Percentiles rank a stretch among this genome's conserved stretches.
Evolutionary conservation across 495 filamentous ascomycete genomes (phyloP).

Genomic region (Astrothelium subdiscretum): DNA sequence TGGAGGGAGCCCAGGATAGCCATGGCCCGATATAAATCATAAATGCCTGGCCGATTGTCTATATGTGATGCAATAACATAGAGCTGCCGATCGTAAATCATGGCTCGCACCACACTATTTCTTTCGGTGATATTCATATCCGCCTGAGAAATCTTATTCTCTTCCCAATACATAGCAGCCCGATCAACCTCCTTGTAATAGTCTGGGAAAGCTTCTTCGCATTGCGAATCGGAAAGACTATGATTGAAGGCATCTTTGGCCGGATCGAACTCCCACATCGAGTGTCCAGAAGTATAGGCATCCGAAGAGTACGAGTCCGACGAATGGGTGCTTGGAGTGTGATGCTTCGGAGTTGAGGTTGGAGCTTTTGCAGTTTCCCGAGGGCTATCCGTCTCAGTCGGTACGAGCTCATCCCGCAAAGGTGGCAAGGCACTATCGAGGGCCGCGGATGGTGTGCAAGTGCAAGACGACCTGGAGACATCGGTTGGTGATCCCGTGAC

Average conservation of each 20-base stretch:
- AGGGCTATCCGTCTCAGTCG: neutral
- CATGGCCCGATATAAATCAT: slow-evolving; percentile 8
- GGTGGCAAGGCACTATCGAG: neutral
- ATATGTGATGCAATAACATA: slow-evolving; percentile 12
- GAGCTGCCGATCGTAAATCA: slow-evolving; percentile 14
- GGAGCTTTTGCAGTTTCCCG: neutral
- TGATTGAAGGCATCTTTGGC: slow-evolving; percentile 11
- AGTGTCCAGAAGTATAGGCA: neutral
- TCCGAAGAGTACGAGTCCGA: neutral
- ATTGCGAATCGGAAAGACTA: slow-evolving; percentile 16
- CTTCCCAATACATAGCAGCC: slow-evolving; percentile 10
- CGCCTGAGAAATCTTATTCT: neutral
- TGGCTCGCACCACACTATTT: slow-evolving; percentile 13
- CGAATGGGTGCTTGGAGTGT: neutral
- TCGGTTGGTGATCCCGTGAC: neutral
- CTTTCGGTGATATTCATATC: neutral
- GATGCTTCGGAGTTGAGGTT: neutral
- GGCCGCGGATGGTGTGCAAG: neutral
- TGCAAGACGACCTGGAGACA: neutral
- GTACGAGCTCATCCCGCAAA: neutral
- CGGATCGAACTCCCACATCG: slow-evolving; percentile 12
- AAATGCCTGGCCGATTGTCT: neutral
- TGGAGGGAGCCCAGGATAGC: slow-evolving; percentile 15
- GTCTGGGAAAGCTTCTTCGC: slow-evolving; percentile 15
- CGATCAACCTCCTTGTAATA: slow-evolving; percentile 17